Base-by-base conservation (phyloP, 306 rosid species). In the Cucurbita ficifolia region DNA sequence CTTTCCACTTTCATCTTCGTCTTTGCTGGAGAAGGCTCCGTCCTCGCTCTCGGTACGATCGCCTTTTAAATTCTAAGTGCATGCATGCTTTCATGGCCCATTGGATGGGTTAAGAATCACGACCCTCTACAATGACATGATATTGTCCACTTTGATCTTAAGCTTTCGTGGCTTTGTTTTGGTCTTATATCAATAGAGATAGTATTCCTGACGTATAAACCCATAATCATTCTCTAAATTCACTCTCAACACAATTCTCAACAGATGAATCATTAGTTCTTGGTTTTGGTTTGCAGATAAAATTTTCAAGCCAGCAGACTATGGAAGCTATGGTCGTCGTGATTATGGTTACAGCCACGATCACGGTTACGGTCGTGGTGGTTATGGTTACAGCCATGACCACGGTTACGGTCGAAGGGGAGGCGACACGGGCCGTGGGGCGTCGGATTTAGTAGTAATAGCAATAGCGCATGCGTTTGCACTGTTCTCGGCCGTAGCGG, bases 11-110 rank as follows among this genome's bases (percentile, higher is more conserved):
- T 85, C 84, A 84, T 94, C 84, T 94, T 89, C 71, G 99, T 94
- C 64, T 94, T 94, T 68, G 95, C 96, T 16, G 97, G 92, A 62
- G 96, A 91, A 89, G 99, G 99, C 89, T 87, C 95, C n/a, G 49
- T 88, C 67, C 97, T 94, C 22, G 96, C 95, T 58, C 83, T 91
- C 36, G 90, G 99, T 87, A 61, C 14, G 3, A 10, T 12, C 50
- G 2, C 50, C 12, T 46, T 12, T 11, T 46, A 29, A 29, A 29
- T 29, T 46, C 5, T 5, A 46, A 46, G 16, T 46, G 5, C 50
- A 46, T 46, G 50, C 50, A 46, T 46, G 50, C 12, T 46, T 3
- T 29, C 33, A 29, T 29, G 3, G 1, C 33, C 33, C 33, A 29
- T 29, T 2, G 3, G 3, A 29, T 29, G 2, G 2, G 33, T 29